Base-by-base conservation (phyloP, 1,139 yeast species). In the Saccharomycopsis hybrid region DNA sequence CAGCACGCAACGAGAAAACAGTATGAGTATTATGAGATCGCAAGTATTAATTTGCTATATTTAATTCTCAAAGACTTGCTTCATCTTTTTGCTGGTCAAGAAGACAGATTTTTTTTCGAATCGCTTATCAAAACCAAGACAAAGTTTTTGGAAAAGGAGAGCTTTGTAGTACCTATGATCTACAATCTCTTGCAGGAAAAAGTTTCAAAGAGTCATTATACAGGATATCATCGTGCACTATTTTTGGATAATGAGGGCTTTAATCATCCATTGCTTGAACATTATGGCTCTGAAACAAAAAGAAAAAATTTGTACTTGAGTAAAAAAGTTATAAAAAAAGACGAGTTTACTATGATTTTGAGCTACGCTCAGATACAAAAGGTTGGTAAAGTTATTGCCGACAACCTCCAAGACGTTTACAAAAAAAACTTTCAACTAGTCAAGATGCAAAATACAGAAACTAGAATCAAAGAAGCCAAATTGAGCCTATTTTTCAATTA, bases 1-100 rank as follows among this genome's bases (percentile, higher is more conserved):
- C 2, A 5, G 28, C 44, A 27, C 5, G 24, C 4, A 5, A 11
- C 36, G 2, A n/a, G 3, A 3, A n/a, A n/a, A n/a, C 18, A 41
- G 18, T 5, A 27, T 9, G 3, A 11, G 13, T 41, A 11, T 18
- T 41, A 29, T 5, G 29, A 41, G 18, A n/a, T 28, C 8, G 44
- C 35, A 5, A 13, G 35, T 7, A 28, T 41, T 11, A n/a, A 41
- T n/a, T 41, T 28, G 24, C 5, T 41, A 9, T 41, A 41, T 29
- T 8, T 29, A 9, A 41, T 41, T 30, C 24, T 41, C 5, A 29
- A 41, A 2, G 31, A 24, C 11, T 2, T 43, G 5, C 32, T n/a
- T 18, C 28, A 43, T 33, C 31, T 43, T 33, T 24, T 43, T 43
- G 29, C 39, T 24, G 46, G 46, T 9, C 46, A 43, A 18, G 31